Base-by-base conservation (phyloP, 352 stramenopile genomes). In the Stramenopiles sp. region DNA sequence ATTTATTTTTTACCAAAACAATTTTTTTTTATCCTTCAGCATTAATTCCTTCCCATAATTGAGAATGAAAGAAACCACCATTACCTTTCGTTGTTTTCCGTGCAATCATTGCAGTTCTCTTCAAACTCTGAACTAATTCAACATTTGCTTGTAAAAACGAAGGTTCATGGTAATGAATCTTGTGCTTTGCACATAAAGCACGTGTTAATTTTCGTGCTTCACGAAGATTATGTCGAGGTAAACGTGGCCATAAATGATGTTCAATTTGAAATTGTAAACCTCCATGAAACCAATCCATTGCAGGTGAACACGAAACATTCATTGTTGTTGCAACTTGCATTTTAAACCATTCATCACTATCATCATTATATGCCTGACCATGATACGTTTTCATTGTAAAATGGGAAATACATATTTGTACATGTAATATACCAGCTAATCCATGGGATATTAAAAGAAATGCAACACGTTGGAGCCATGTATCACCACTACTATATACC, bases 221-320 rank as follows among this genome's bases (percentile, higher is more conserved):
- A 19, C 63, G 47, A 6, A 76, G 45, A 50, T 74, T 64, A 43
- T 68, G 56, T 17, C 63, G 46, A 8, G 61, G 63, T 37, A 76
- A 38, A 23, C 57, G 48, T 1, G 64, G 64, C 43, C 58, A 74
- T 12, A 69, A 50, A 44, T 76, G 64, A 50, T 76, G 64, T 21
- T 71, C 61, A 12, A 68, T 44, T 43, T 73, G 62, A 35, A 73
- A 76, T 38, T 76, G 62, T 20, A 76, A 52, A 3, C 64, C 64
- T 7, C 59, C 58, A 35, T 76, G 64, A 39, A 74, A 68, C 56
- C 57, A 76, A 52, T 76, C 64, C 37, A 73, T 49, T 38, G 49
- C 71, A 7, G 36, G 38, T 3, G 48, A 46, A 46, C 60, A 71
- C 35, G 54, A 52, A 5, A 76, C 57, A 46, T 76, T 56, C 39